A percentile compares a stretch with the other conserved stretches of the same genome.
phyloP scores from a whole-genome alignment of 768 basidiomycete genomes.

The Tulasnella sp. region DNA sequence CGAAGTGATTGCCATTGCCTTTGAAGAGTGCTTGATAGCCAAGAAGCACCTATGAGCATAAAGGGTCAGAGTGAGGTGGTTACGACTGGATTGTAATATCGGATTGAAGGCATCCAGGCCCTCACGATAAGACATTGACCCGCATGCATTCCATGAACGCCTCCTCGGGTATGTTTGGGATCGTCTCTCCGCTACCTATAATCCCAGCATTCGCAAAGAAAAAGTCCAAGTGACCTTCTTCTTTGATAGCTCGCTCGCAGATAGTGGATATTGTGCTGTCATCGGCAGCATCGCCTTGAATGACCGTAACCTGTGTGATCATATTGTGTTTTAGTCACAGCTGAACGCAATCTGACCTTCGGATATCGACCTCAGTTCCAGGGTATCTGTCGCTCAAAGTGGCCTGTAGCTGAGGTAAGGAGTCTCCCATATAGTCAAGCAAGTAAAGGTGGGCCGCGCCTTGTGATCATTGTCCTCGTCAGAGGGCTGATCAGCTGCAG shows the following conservation, averaged over 20 bases:
- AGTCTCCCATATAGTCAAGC: slow-evolving; percentile 55
- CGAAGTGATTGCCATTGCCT: slow-evolving; percentile 56
- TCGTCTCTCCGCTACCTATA: slow-evolving; percentile 30
- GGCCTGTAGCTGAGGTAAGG: slow-evolving; percentile 58
- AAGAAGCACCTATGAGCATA: slow-evolving; percentile 57
- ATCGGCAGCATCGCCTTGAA: slow-evolving; percentile 80
- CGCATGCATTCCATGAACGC: slow-evolving; percentile 66
- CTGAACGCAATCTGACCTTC: slow-evolving; percentile 49
- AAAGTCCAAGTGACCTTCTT: slow-evolving; percentile 79
- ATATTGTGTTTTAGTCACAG: slow-evolving; percentile 30
- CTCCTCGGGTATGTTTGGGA: slow-evolving; percentile 48
- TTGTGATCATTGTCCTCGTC: slow-evolving; percentile 38
- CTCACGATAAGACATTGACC: slow-evolving; percentile 56
- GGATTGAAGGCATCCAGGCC: slow-evolving; percentile 6
- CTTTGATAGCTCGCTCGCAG: slow-evolving; percentile 60
- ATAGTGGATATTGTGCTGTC: slow-evolving; percentile 53
- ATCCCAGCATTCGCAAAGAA: slow-evolving; percentile 87
- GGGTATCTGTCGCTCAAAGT: slow-evolving; percentile 58
- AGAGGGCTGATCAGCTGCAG: not conserved
- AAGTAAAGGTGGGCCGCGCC: slow-evolving; percentile 17
- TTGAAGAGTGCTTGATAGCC: slow-evolving; percentile 75
- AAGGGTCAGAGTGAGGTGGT: too few relatives aligned
- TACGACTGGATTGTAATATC: too few relatives aligned
- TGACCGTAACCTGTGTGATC: slow-evolving; percentile 63
- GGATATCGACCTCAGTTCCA: slow-evolving; percentile 58